Base-by-base conservation (phyloP, 2,329 filamentous ascomycete genomes). In the Aaosphaeria arxii region DNA sequence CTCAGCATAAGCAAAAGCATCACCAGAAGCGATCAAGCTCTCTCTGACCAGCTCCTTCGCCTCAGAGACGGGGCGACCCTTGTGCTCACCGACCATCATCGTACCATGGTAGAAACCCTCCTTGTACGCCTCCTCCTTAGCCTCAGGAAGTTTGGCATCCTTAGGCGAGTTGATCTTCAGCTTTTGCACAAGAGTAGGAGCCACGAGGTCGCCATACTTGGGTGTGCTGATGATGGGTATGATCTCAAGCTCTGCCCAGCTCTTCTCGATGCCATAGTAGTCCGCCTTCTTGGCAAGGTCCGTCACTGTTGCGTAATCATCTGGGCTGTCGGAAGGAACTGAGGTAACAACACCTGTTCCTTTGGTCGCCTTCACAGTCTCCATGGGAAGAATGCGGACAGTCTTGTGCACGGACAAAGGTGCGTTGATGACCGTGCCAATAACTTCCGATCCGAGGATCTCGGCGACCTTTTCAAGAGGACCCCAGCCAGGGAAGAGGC, bases 111-210 rank as follows among this genome's bases (percentile, higher is more conserved):
- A 99, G 77, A 89, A 97, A 11, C 91, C 94, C 67, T 96, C 91
- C 73, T 94, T 96, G 80, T 99, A 99, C 0, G 94, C 91, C 56
- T 95, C 77, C 58, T 97, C 92, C 75, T 99, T 99, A 41, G 94
- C 94, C 71, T 96, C 88, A 41, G 88, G 88, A 42, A 99, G 84
- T 72, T 91, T 87, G 33, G 86, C 82, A 66, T 99, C 94, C 74
- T 99, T 99, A 53, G 94, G 92, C 9, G 92, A 97, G 56, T 89
- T 86, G 66, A 99, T 99, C 80, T 97, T 97, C 70, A 96, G 79
- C 71, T 94, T 85, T 77, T 96, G 89, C 46, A 95, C 88, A 50
- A 99, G 77, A 60, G 85, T 82, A 56, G 88, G 86, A 0, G 94
- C 94, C 43, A 88, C 88, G 50, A 95, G 78, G 60, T 96, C 86